phyloP scores from a whole-genome alignment of 768 basidiomycete species.

The Suillus ampliporus region DNA sequence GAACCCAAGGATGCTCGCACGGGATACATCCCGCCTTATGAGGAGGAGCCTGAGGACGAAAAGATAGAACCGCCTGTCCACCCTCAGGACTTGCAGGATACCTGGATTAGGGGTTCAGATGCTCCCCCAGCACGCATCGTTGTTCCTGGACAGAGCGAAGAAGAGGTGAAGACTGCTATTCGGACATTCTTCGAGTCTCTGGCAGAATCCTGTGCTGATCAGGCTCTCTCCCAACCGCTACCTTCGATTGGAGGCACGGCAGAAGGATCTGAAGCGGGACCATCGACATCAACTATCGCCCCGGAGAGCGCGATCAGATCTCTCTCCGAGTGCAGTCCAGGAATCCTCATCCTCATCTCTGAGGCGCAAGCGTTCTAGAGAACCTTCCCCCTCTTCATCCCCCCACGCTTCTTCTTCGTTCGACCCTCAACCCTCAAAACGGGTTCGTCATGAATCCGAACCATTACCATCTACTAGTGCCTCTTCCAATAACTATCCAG shows the following conservation, averaged over 20 bases:
- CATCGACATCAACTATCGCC: not conserved
- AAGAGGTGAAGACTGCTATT: constrained; percentile 28
- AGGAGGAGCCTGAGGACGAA: constrained; percentile 40
- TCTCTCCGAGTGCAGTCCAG: not conserved
- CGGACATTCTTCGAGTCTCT: constrained; percentile 25
- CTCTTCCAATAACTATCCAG: constrained; percentile 6
- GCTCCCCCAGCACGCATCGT: constrained; percentile 40
- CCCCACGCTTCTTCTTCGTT: constrained; percentile 2
- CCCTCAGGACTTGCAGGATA: constrained; percentile 37
- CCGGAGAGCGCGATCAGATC: not conserved
- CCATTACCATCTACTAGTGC: constrained; percentile 9
- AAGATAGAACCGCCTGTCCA: constrained; percentile 37
- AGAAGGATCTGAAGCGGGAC: not conserved
- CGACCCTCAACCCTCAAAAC: constrained; percentile 7
- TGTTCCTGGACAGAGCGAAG: constrained; percentile 41
- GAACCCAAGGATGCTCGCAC: constrained; percentile 33
- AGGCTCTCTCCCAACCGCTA: not conserved
- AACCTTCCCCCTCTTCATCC: constrained; percentile 7
- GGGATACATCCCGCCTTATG: constrained; percentile 37
- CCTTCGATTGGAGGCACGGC: not conserved
- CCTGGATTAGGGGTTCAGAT: constrained; percentile 43
- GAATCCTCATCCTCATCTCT: not conserved
- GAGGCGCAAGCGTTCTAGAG: constrained; percentile 12
- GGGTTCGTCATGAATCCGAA: constrained; percentile 1
- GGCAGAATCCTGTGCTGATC: constrained; percentile 14